phyloP scores from a whole-genome alignment of 768 basidiomycete species.

The Suillus subaureus region DNA sequence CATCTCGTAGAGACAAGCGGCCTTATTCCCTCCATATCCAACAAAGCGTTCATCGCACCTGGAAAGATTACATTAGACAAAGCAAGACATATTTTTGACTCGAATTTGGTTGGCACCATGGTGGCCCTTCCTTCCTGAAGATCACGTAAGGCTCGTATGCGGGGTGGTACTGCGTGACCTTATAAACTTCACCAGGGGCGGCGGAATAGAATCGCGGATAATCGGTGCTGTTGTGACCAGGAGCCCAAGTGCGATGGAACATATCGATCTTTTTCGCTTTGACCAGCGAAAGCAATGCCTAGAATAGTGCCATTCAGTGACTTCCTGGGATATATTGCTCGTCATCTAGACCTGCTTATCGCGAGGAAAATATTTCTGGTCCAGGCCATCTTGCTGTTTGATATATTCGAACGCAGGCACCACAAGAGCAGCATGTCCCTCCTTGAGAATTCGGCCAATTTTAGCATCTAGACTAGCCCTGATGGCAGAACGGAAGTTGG shows the following conservation, averaged over 20 bases:
- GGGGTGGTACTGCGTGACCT: conserved; percentile 74
- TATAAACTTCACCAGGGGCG: conserved; percentile 68
- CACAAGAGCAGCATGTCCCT: conserved; percentile 72
- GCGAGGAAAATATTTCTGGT: conserved; percentile 61
- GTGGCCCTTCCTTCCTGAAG: conserved; percentile 72
- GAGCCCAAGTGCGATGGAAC: conserved; percentile 79
- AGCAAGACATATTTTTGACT: background rate
- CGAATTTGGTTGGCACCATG: conserved; percentile 53
- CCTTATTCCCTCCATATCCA: conserved; percentile 92
- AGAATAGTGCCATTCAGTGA: background rate
- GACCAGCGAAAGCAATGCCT: conserved; percentile 64
- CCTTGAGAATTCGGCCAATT: conserved; percentile 46
- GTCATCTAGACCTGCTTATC: conserved; percentile 59
- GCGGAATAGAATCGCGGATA: conserved; percentile 69
- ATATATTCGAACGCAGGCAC: conserved; percentile 85
- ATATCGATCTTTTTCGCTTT: conserved; percentile 59
- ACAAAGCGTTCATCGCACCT: conserved; percentile 91
- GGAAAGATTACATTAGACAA: background rate
- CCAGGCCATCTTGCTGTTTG: conserved; percentile 62
- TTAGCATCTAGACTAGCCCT: conserved; percentile 40
- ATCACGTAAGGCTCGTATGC: conserved; percentile 91
- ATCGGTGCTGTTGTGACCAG: conserved; percentile 82
- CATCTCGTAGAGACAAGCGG: conserved; percentile 90
- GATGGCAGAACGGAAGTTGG: conserved; percentile 70
- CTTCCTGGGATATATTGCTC: background rate